Percentiles rank a stretch among this genome's conserved stretches.
Conservation (phyloP, 1,284 basidiomycete species). For the Cystobasidiaceae sp. region DNA sequence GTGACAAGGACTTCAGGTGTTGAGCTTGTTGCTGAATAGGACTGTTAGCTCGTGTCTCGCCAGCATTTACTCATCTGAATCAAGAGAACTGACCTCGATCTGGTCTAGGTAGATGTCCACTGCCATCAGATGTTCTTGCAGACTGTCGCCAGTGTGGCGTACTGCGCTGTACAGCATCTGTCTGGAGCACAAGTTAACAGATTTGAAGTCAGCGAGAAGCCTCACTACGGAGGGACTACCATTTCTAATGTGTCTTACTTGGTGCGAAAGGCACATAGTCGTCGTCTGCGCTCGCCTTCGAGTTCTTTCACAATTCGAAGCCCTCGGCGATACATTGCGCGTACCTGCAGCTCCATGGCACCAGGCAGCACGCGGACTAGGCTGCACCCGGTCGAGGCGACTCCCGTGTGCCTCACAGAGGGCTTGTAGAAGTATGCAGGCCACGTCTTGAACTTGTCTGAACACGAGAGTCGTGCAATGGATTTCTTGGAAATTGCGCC, state of each 20-base stretch:
- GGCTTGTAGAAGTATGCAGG: too few relatives aligned
- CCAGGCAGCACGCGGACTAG: not conserved
- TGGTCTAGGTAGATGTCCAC: slow-evolving; percentile 27
- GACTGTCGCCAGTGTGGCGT: not conserved
- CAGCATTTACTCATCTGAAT: not conserved
- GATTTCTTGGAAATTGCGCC: too few relatives aligned
- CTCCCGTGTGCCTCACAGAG: not conserved
- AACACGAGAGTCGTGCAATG: too few relatives aligned
- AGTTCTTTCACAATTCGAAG: slow-evolving; percentile 8
- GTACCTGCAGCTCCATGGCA: not conserved
- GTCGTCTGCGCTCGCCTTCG: slow-evolving; percentile 26
- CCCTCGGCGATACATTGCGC: slow-evolving; percentile 8
- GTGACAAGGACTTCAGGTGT: slow-evolving; percentile 10
- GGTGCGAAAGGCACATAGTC: slow-evolving; percentile 17
- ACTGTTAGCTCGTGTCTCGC: too few relatives aligned
- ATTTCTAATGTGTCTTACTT: too few relatives aligned
- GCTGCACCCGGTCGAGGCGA: not conserved
- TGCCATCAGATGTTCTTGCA: not conserved
- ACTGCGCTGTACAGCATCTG: slow-evolving; percentile 11
- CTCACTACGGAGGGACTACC: too few relatives aligned
- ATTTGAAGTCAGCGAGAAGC: too few relatives aligned
- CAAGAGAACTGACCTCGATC: not conserved
- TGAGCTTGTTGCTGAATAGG: slow-evolving; percentile 12
- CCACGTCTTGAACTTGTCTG: too few relatives aligned
- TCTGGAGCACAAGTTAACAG: not conserved